phyloP scores from a whole-genome alignment of 768 basidiomycete species.

The Lactarius hengduanensis region DNA sequence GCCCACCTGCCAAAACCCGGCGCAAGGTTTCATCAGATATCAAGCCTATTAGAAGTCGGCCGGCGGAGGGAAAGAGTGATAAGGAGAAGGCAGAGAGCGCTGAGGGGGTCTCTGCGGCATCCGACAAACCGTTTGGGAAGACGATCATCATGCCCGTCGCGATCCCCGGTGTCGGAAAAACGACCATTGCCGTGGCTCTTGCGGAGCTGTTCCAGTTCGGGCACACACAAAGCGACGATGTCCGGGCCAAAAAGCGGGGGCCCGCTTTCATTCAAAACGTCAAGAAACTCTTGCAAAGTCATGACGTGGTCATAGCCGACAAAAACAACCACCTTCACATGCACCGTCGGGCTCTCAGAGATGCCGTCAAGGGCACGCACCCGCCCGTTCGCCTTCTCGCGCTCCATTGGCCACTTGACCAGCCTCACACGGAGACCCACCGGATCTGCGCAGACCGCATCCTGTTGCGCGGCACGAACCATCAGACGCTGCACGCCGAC shows the following conservation, averaged over 20 bases:
- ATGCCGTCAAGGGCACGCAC: slow-evolving; percentile 43
- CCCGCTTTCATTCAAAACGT: slow-evolving; percentile 75
- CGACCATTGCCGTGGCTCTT: slow-evolving; percentile 77
- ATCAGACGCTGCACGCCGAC: slow-evolving; percentile 76
- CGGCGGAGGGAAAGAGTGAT: slow-evolving; percentile 35
- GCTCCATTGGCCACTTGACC: slow-evolving; percentile 69
- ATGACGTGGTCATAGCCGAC: slow-evolving; percentile 89
- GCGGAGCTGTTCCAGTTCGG: slow-evolving; percentile 77
- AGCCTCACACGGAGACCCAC: slow-evolving; percentile 60
- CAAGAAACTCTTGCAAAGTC: slow-evolving; percentile 49
- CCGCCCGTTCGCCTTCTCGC: slow-evolving; percentile 75
- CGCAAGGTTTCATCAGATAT: too few relatives aligned
- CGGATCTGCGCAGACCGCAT: slow-evolving; percentile 79
- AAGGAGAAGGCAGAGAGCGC: slow-evolving; percentile 33
- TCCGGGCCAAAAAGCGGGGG: slow-evolving; percentile 71
- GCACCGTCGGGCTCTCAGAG: slow-evolving; percentile 50
- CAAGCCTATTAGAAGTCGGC: too few relatives aligned
- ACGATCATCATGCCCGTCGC: slow-evolving; percentile 87
- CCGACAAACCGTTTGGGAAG: slow-evolving; percentile 50
- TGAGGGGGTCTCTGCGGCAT: slow-evolving; percentile 29
- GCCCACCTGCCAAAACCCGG: too few relatives aligned
- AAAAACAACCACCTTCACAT: slow-evolving; percentile 67
- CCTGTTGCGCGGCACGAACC: slow-evolving; percentile 70
- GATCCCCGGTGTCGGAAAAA: slow-evolving; percentile 94
- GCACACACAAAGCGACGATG: slow-evolving; percentile 93